Evolutionary conservation across 2,329 filamentous ascomycete genomes (phyloP).

Genomic region (Orbilia ellipsospora): DNA sequence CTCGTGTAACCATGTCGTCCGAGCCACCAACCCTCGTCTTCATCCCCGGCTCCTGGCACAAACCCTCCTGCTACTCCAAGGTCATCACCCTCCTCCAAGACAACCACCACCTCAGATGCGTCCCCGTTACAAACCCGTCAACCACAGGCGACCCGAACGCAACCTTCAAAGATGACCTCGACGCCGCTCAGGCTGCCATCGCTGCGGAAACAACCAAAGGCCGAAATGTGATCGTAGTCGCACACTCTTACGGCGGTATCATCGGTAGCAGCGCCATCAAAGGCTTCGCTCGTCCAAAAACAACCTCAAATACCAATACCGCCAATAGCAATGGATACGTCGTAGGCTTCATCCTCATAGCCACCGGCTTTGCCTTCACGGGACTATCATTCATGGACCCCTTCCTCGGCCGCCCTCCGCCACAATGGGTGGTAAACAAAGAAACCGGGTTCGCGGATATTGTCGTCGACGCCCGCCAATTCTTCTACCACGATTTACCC

Average conservation of each 20-base stretch:
- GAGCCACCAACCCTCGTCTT: slow-evolving; percentile 63
- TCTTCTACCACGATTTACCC: slow-evolving; percentile 68
- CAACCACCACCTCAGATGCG: slow-evolving; percentile 60
- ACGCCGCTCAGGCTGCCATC: slow-evolving; percentile 63
- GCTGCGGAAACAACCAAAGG: slow-evolving; percentile 61
- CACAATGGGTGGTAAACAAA: slow-evolving; percentile 63
- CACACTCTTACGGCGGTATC: slow-evolving; percentile 67
- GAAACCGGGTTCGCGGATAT: slow-evolving; percentile 64
- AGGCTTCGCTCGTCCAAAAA: slow-evolving; percentile 61
- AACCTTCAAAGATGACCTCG: slow-evolving; percentile 64
- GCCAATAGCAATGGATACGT: slow-evolving; percentile 61
- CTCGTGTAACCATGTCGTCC: slow-evolving; percentile 14
- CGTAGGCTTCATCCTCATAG: slow-evolving; percentile 65
- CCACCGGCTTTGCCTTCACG: slow-evolving; percentile 64
- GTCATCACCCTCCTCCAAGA: slow-evolving; percentile 61
- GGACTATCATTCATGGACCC: slow-evolving; percentile 64
- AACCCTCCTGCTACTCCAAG: slow-evolving; percentile 62
- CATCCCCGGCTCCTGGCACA: slow-evolving; percentile 67
- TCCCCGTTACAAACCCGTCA: slow-evolving; percentile 63
- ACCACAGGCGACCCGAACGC: slow-evolving; percentile 61
- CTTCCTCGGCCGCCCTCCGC: slow-evolving; percentile 64
- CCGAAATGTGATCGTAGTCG: slow-evolving; percentile 65
- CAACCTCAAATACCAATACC: slow-evolving; percentile 6
- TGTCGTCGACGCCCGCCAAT: slow-evolving; percentile 61
- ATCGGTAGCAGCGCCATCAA: slow-evolving; percentile 66